A percentile compares a stretch with the other conserved stretches of the same genome.
phyloP scores from a whole-genome alignment of 441 rosid species.

The Metrosideros polymorpha region DNA sequence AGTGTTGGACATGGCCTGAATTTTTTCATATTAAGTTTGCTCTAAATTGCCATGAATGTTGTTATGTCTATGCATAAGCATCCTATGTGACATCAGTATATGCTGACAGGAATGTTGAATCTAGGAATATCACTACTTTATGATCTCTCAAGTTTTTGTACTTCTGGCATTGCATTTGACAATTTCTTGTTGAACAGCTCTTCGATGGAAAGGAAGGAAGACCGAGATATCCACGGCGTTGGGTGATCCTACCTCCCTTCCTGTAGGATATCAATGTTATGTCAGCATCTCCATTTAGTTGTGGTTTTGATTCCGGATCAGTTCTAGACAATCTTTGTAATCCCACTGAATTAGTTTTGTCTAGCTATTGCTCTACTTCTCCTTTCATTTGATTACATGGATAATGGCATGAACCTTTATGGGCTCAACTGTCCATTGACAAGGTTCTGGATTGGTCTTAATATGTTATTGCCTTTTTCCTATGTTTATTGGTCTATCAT shows the following conservation, averaged over 20 bases:
- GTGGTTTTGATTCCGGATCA: not conserved
- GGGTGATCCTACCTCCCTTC: conserved; percentile 83
- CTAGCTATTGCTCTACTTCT: not conserved
- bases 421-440: not conserved
- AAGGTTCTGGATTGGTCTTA: not conserved
- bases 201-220: conserved; percentile 89
- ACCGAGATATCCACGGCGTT: conserved; percentile 75
- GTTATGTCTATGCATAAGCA: not conserved
- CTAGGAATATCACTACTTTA: not conserved
- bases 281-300: not conserved
- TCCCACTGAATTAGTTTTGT: not conserved
- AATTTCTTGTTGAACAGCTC: conserved; percentile 31
- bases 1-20: not conserved
- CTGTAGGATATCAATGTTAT: conserved; percentile 25
- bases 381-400: not conserved
- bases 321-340: not conserved
- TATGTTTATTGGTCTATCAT: not conserved
- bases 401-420: not conserved
- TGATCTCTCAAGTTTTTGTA: not conserved
- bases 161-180: not conserved
- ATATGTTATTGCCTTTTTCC: not conserved
- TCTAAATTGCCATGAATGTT: not conserved
- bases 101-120: not conserved
- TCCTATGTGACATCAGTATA: not conserved
- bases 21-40: not conserved